phyloP scores from a whole-genome alignment of 1,284 basidiomycete genomes.

The Tetrapyrgos nigripes region DNA sequence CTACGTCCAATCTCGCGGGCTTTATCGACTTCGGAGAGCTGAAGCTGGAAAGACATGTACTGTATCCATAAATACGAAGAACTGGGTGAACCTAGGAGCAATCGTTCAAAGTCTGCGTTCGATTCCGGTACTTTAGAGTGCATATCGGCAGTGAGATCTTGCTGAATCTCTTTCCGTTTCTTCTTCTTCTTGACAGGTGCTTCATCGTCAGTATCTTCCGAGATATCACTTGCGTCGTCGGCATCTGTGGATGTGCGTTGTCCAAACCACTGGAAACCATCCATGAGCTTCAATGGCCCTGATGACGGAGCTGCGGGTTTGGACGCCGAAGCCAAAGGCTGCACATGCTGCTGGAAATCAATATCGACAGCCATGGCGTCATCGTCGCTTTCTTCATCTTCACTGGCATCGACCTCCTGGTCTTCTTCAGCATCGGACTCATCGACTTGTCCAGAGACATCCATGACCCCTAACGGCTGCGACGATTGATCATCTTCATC shows the following conservation, averaged over 20 bases:
- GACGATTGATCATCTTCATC: constrained; percentile 39
- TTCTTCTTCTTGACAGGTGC: constrained; percentile 62
- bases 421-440: constrained; percentile 30
- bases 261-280: constrained; percentile 76
- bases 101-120: constrained; percentile 92
- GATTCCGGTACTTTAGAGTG: constrained; percentile 89
- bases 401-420: constrained; percentile 22
- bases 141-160: constrained; percentile 87
- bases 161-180: constrained; percentile 74
- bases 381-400: constrained; percentile 33
- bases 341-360: constrained; percentile 31
- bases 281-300: constrained; percentile 55
- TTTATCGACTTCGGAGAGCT: constrained; percentile 94
- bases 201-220: constrained; percentile 58
- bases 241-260: constrained; percentile 41
- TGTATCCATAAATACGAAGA: constrained; percentile 99
- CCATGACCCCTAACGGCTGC: constrained; percentile 33
- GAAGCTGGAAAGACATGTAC: constrained; percentile 98
- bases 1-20: constrained; percentile 88
- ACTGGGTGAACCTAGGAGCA: constrained; percentile 95
- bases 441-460: constrained; percentile 29
- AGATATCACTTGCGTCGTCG: constrained; percentile 43
- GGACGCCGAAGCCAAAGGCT: constrained; percentile 23
- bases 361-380: constrained; percentile 53
- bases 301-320: constrained; percentile 24